These are phyloP conservation scores for Mycena vulgaris DNA, from an alignment of 768 basidiomycete species.

Conservation along the genomic window DNA sequence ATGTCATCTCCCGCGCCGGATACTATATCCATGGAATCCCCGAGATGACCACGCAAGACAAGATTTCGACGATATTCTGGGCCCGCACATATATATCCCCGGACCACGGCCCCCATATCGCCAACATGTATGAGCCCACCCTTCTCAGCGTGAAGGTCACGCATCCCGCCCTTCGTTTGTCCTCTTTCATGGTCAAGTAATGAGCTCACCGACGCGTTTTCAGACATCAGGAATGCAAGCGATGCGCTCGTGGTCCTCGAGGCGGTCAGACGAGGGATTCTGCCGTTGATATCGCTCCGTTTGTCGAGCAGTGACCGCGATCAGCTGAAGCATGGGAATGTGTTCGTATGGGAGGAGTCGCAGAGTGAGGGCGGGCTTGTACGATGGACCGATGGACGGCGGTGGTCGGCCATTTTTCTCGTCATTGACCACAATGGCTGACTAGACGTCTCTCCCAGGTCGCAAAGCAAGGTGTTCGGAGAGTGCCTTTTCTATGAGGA, in stretches of 20 bases:
- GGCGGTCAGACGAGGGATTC: slow-evolving; percentile 65
- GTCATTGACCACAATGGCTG: not conserved
- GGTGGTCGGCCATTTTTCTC: slow-evolving; percentile 55
- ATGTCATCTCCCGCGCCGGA: slow-evolving; percentile 20
- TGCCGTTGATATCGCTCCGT: slow-evolving; percentile 66
- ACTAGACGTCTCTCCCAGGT: slow-evolving; percentile 51
- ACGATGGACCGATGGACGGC: slow-evolving; percentile 73
- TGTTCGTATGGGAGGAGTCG: slow-evolving; percentile 77
- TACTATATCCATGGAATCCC: slow-evolving; percentile 27
- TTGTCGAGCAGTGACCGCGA: slow-evolving; percentile 66
- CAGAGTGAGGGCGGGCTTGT: slow-evolving; percentile 65
- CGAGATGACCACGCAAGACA: slow-evolving; percentile 15
- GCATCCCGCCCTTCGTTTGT: slow-evolving; percentile 27
- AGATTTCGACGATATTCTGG: not conserved
- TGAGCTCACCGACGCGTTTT: not conserved
- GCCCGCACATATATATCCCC: slow-evolving; percentile 7
- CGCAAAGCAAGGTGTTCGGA: slow-evolving; percentile 73
- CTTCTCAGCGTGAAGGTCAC: not conserved
- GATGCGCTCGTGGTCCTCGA: slow-evolving; percentile 71
- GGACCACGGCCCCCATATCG: not conserved
- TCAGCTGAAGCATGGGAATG: slow-evolving; percentile 63
- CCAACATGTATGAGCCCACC: slow-evolving; percentile 3
- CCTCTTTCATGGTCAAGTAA: not conserved
- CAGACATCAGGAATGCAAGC: slow-evolving; percentile 68
- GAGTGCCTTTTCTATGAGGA: slow-evolving; percentile 74